Evolutionary conservation across 352 stramenopile genomes (phyloP).

Genomic region (Globisporangium takayamanum): DNA sequence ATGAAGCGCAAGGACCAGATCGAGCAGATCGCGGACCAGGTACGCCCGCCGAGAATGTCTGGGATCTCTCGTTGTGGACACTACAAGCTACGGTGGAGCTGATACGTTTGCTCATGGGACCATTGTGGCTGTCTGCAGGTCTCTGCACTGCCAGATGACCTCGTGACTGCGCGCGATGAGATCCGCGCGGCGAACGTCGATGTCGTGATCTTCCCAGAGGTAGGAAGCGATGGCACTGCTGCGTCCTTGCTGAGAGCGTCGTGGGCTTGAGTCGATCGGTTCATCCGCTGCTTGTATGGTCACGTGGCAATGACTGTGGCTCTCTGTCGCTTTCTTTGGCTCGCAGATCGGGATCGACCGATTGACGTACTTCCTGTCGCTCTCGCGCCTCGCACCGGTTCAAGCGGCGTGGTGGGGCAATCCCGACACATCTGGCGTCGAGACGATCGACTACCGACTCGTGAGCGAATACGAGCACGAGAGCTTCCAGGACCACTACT

Average conservation of each 20-base stretch:
- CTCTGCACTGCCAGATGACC: slow-evolving; percentile 41
- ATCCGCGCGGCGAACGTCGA: slow-evolving; percentile 49
- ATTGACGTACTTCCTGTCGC: slow-evolving; percentile 69
- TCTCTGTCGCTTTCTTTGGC: background rate
- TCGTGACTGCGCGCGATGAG: slow-evolving; percentile 34
- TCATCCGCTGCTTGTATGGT: too few relatives aligned
- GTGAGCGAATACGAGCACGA: slow-evolving; percentile 59
- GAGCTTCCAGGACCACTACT: slow-evolving; percentile 43
- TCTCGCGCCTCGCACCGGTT: slow-evolving; percentile 51
- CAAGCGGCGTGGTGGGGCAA: slow-evolving; percentile 77
- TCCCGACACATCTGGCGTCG: slow-evolving; percentile 60
- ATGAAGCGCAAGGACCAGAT: slow-evolving; percentile 38
- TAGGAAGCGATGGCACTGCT: slow-evolving; percentile 9
- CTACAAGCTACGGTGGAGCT: too few relatives aligned
- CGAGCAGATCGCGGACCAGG: slow-evolving; percentile 47
- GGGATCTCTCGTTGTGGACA: background rate
- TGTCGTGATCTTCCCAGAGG: slow-evolving; percentile 67
- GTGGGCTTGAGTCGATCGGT: too few relatives aligned
- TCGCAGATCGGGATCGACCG: slow-evolving; percentile 71
- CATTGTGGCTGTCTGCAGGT: slow-evolving; percentile 24
- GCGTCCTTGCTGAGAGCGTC: too few relatives aligned
- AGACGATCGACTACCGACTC: slow-evolving; percentile 63
- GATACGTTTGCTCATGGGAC: too few relatives aligned
- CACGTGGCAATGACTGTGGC: background rate
- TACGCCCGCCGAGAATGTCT: slow-evolving; percentile 6